Percentiles rank a stretch among this genome's conserved stretches.
phyloP scores from a whole-genome alignment of 768 basidiomycete genomes.

The Xerocomellus amylosporus region DNA sequence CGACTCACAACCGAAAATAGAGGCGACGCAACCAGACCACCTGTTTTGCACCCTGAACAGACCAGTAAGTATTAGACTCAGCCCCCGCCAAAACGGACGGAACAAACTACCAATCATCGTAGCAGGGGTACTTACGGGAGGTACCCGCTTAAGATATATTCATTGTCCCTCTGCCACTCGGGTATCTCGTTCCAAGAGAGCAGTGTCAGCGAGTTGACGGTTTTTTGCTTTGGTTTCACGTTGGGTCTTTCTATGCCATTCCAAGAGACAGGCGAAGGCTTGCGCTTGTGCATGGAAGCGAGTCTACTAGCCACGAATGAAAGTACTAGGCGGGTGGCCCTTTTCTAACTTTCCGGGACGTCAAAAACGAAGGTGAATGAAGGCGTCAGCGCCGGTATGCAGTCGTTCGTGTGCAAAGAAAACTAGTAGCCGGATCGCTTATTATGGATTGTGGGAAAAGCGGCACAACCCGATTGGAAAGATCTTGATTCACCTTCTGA shows the following conservation, averaged over 20 bases:
- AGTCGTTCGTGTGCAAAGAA: background rate
- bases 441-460: conserved; percentile 15
- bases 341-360: background rate
- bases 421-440: background rate
- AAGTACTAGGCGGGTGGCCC: background rate
- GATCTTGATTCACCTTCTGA: conserved; percentile 28
- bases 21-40: conserved; percentile 61
- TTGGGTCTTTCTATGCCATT: conserved; percentile 9
- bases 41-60: conserved; percentile 50
- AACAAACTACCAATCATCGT: conserved; percentile 5
- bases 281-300: conserved; percentile 18
- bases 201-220: conserved; percentile 21
- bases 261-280: background rate
- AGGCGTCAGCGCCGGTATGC: background rate
- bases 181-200: conserved; percentile 58
- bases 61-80: background rate
- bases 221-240: background rate
- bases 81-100: background rate
- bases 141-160: conserved; percentile 68
- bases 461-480: conserved; percentile 2
- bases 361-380: conserved; percentile 5
- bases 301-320: background rate
- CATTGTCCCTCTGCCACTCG: conserved; percentile 72
- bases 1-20: conserved; percentile 65
- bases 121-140: conserved; percentile 47